phyloP scores from a whole-genome alignment of 306 rosid species.

The Vigna hirtella region DNA sequence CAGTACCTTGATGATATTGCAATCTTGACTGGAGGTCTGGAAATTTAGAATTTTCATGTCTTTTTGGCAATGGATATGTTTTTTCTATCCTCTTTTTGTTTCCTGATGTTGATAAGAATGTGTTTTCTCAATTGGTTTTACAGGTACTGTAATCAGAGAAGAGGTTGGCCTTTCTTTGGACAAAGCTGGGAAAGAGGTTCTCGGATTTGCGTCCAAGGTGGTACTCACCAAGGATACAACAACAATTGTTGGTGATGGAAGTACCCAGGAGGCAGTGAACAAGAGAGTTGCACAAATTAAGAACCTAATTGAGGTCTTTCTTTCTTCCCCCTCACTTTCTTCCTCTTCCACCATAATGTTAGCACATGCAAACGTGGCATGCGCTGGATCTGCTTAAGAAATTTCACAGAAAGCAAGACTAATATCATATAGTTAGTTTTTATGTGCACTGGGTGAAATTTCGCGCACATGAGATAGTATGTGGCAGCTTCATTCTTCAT shows the following conservation, averaged over 20 bases:
- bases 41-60: not conserved
- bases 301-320: slow-evolving; percentile 80
- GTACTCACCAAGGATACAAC: slow-evolving; percentile 95
- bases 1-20: slow-evolving; percentile 99
- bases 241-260: slow-evolving; percentile 96
- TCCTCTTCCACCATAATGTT: not conserved
- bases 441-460: not conserved
- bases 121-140: slow-evolving; percentile 27
- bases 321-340: slow-evolving; percentile 13
- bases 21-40: slow-evolving; percentile 86
- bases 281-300: slow-evolving; percentile 93
- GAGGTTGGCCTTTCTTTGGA: slow-evolving; percentile 94
- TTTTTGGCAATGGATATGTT: not conserved
- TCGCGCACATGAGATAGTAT: no score
- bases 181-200: slow-evolving; percentile 92
- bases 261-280: slow-evolving; percentile 91
- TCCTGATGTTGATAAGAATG: slow-evolving; percentile 10
- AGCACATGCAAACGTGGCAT: not conserved
- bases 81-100: not conserved
- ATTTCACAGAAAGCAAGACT: not conserved
- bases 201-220: slow-evolving; percentile 90
- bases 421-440: no score
- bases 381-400: not conserved
- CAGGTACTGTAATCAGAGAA: slow-evolving; percentile 94
- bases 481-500: not conserved